Base-by-base conservation (phyloP, 139 green algal genomes). In the Zygnema circumcarinatum region DNA sequence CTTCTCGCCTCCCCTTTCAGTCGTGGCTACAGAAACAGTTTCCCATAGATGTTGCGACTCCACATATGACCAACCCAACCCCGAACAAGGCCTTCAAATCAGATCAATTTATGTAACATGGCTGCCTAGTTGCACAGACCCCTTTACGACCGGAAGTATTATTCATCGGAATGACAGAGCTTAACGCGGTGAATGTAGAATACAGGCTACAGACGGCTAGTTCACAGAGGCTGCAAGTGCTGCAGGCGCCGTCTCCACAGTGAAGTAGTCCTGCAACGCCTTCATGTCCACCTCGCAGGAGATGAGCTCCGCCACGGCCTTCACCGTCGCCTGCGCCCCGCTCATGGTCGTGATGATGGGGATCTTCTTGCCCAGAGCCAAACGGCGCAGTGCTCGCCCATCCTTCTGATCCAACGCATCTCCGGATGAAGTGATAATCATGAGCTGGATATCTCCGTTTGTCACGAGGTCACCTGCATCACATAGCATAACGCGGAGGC, bases 311-410 rank as follows among this genome's bases (percentile, higher is more conserved):
- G 93, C 87, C 38, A 99, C 94, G 2, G 96, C 96, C 52, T 93
- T 83, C 0, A 94, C 86, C 0, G 95, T 99, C 32, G 97, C 96
- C 7, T 91, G 93, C 31, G 93, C 94, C 25, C 94, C 97, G 1
- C 96, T 95, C 0, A 99, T 87, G 22, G 97, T 99, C 40, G 97
- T 99, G 81, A 99, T 94, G 79, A 98, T 95, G 52, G 97, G 97
- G 33, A 99, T 93, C 91, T 98, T 97, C 79, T 94, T 87, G 3
- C 79, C 90, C 25, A 99, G 92, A 38, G 97, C 96, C 29, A 95
- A 87, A 32, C 97, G 93, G 56, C 97, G 93, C 79, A 99, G 93
- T 85, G 96, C 95, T 91, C 95, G 96, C 41, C 97, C 97, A 89
- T 99, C 97, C 31, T 93, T 89, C 31, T 95, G 90, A 91, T 99